phyloP scores from a whole-genome alignment of 495 filamentous ascomycete genomes.

The Aspergillus homomorphus region DNA sequence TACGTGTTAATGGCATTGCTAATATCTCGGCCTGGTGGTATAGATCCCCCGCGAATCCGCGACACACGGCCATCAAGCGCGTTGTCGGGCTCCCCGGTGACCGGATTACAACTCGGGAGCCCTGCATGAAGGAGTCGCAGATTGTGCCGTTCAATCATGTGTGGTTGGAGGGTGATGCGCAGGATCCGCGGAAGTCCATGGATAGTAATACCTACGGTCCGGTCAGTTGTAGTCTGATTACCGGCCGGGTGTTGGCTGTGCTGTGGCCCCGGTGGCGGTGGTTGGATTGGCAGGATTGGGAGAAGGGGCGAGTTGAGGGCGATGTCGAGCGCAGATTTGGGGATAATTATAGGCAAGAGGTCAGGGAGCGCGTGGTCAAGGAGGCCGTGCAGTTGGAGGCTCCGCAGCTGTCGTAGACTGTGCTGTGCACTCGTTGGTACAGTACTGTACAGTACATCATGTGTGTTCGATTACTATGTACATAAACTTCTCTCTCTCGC shows the following conservation, averaged over 20 bases:
- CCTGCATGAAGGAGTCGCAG: slow-evolving; percentile 55
- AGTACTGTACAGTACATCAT: not conserved
- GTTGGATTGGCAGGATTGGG: slow-evolving; percentile 44
- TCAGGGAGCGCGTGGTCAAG: slow-evolving; percentile 40
- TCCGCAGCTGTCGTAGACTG: slow-evolving; percentile 25
- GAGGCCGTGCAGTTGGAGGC: slow-evolving; percentile 38
- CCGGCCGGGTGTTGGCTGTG: slow-evolving; percentile 60
- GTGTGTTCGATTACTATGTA: not conserved
- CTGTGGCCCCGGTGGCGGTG: slow-evolving; percentile 56
- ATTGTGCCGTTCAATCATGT: slow-evolving; percentile 68
- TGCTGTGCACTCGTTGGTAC: slow-evolving; percentile 3
- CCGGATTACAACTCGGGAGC: slow-evolving; percentile 56
- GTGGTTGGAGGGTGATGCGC: slow-evolving; percentile 74
- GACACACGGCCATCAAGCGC: slow-evolving; percentile 62
- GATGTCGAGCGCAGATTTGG: slow-evolving; percentile 20
- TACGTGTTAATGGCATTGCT: not conserved
- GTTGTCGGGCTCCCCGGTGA: slow-evolving; percentile 70
- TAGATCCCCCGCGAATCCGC: slow-evolving; percentile 63
- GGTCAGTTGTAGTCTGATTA: slow-evolving; percentile 56
- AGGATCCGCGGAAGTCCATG: slow-evolving; percentile 50
- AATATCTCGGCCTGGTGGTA: not conserved
- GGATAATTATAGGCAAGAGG: slow-evolving; percentile 39
- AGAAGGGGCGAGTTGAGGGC: slow-evolving; percentile 26
- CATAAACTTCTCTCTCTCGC: not conserved
- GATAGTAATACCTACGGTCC: slow-evolving; percentile 80